Evolutionary conservation across 805 yeast species (phyloP), one percentile per base, ranked within the genome.

Genomic region (Suhomyces sp.): DNA sequence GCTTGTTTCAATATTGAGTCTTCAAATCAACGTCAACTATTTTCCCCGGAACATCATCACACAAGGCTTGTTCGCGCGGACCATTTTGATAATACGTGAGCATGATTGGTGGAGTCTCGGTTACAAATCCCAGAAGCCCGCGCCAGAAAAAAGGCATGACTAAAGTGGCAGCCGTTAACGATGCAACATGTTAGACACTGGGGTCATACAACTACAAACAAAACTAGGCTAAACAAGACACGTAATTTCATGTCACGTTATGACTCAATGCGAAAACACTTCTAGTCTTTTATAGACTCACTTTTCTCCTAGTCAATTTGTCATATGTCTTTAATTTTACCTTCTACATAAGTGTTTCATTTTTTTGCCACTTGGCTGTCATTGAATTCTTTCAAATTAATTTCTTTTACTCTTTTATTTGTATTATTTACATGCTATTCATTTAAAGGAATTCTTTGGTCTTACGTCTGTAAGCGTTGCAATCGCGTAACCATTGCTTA

Each of bases 401-500:
- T 31, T 31, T n/a, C 9, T n/a, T 31, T 31, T 31, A 6, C 17
- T 31, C 35, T 10, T 20, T 39, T 20, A 5, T 39, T 41, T 41
- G 7, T 40, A 22, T 17, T 44, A 44, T 44, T 9, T 33, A 46
- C 48, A 46, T 33, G 48, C 17, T 24, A 17, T 20, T 24, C 65
- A 57, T 53, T 69, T 63, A 86, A 62, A 87, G 73, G 62, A 89
- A 89, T 61, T 87, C 92, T 64, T 80, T 80, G 20, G 90, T 80
- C 71, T 89, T 90, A 74, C 92, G 83, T 66, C 85, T 83, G 76
- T 87, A 94, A 35, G 96, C 91, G 63, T 89, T 86, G 64, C 97
- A 89, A 69, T 94, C 98, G 63, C 98, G 83, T 62, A 94, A 78
- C 99, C 99, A 94, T 68, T 89, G 94, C 72, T 91, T 87, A 72